Percentiles rank a stretch among this genome's conserved stretches.
Conservation (phyloP, 2,329 filamentous ascomycete genomes). For the Colletotrichum sp. region DNA sequence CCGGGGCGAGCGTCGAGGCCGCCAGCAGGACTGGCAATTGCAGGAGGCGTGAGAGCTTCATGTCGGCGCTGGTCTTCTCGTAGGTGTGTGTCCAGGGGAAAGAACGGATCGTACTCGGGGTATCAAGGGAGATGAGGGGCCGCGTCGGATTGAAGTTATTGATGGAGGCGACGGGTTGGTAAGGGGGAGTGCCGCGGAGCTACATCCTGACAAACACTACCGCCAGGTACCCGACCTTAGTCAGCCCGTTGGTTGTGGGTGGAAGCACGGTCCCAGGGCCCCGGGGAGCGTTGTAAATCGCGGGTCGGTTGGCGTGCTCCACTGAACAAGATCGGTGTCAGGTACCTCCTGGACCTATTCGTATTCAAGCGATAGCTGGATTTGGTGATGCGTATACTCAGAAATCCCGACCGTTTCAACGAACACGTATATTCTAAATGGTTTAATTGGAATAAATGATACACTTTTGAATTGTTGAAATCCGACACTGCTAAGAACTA, state of each 20-base stretch:
- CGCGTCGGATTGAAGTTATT: background rate
- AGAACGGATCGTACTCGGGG: background rate
- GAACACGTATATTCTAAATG: background rate
- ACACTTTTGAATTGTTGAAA: background rate
- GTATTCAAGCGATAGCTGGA: background rate
- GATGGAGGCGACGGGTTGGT: background rate
- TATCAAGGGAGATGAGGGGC: background rate
- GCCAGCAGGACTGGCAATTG: constrained; percentile 54
- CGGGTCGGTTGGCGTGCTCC: background rate
- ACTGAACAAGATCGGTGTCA: background rate
- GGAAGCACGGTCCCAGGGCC: background rate
- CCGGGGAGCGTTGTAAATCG: background rate
- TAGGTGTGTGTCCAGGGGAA: background rate
- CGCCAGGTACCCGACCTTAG: background rate
- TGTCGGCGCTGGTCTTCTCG: constrained; percentile 30
- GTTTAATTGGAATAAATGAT: background rate
- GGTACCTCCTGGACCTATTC: background rate
- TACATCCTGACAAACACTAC: constrained; percentile 9
- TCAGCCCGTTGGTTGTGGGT: background rate
- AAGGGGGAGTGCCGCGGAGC: constrained; percentile 13
- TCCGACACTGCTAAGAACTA: background rate
- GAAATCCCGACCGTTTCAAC: background rate
- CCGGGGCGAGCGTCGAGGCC: constrained; percentile 47
- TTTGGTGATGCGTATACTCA: background rate
- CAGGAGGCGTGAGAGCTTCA: constrained; percentile 55